These are phyloP conservation scores for Blastomyces parvus DNA, from an alignment of 2,329 filamentous ascomycete species.

Conservation along the genomic window DNA sequence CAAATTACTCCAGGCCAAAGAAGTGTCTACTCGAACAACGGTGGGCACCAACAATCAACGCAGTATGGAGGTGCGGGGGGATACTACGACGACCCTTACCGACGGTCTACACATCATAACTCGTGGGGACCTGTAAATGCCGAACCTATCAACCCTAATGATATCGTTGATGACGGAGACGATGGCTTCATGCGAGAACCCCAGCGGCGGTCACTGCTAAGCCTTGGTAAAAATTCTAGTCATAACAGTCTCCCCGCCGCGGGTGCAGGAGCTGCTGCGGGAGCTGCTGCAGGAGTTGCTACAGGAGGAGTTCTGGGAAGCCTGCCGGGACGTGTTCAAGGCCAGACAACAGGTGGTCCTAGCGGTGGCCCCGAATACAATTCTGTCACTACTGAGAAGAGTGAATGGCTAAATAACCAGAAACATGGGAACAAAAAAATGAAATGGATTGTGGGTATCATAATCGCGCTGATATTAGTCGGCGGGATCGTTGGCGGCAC, in stretches of 20 bases:
- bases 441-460: conserved; percentile 57
- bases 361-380: conserved; percentile 45
- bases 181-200: conserved; percentile 58
- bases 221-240: conserved; percentile 41
- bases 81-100: conserved; percentile 55
- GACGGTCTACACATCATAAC: conserved; percentile 46
- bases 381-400: conserved; percentile 53
- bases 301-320: conserved; percentile 37
- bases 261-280: conserved; percentile 21
- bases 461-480: conserved; percentile 56
- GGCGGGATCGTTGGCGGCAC: conserved; percentile 65
- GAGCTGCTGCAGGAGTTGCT: conserved; percentile 30
- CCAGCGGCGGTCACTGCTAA: conserved; percentile 52
- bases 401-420: conserved; percentile 53
- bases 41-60: conserved; percentile 28
- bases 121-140: conserved; percentile 44
- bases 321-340: conserved; percentile 33
- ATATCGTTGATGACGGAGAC: conserved; percentile 79
- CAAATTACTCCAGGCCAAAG: conserved; percentile 26
- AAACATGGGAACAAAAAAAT: conserved; percentile 55
- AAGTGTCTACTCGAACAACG: conserved; percentile 31
- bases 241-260: conserved; percentile 21
- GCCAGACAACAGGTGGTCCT: conserved; percentile 29
- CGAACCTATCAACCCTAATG: conserved; percentile 60
- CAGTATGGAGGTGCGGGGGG: conserved; percentile 29